Conservation (phyloP, 257 asterid genomes). For the Solanum chiquidenum region DNA sequence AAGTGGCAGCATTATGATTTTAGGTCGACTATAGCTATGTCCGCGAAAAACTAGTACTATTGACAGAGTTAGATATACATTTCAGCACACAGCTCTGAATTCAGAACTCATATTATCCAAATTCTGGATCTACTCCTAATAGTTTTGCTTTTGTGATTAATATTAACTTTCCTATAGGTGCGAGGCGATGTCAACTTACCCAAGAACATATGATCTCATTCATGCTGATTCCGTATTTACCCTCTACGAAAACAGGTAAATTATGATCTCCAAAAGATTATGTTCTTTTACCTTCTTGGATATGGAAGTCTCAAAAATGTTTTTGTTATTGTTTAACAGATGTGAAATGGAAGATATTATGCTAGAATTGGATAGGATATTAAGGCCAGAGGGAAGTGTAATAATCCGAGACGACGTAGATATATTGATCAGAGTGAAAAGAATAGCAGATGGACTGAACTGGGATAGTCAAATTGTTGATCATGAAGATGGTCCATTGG, state of each 20-base stretch:
- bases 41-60: not conserved
- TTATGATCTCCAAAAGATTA: not conserved
- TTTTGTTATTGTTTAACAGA: constrained; percentile 14
- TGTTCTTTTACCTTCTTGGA: not conserved
- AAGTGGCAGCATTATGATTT: not conserved
- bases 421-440: constrained; percentile 47
- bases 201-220: constrained; percentile 76
- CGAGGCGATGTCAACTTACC: constrained; percentile 90
- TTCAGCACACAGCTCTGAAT: not conserved
- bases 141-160: not conserved
- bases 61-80: not conserved
- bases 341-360: constrained; percentile 68
- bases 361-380: constrained; percentile 71
- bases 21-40: not conserved
- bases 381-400: constrained; percentile 78
- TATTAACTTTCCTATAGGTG: constrained; percentile 31
- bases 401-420: constrained; percentile 74
- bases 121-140: not conserved
- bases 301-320: not conserved
- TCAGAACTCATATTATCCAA: not conserved
- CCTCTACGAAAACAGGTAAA: constrained; percentile 51
- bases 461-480: constrained; percentile 80
- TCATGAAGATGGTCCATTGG: constrained; percentile 79
- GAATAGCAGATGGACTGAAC: constrained; percentile 55
- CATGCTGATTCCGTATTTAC: constrained; percentile 71